Evolutionary conservation across 2,329 filamentous ascomycete genomes (phyloP).

Genomic region (Exserohilum rostratum): DNA sequence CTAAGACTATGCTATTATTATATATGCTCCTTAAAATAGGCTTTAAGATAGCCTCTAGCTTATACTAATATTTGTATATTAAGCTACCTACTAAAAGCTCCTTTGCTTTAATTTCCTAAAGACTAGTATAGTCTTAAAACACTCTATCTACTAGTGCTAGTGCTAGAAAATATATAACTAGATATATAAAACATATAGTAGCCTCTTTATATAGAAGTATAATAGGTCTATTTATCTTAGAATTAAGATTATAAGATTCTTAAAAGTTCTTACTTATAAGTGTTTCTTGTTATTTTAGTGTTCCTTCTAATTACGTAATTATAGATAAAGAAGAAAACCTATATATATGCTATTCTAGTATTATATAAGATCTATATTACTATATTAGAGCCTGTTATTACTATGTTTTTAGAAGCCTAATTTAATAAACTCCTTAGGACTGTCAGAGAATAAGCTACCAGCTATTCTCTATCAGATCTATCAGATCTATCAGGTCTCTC

Average conservation of each 20-base stretch:
- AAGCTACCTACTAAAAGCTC: neutral
- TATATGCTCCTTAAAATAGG: neutral
- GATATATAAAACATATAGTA: neutral
- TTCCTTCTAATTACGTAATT: slow-evolving; percentile 7
- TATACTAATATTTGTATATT: slow-evolving; percentile 3
- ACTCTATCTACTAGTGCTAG: slow-evolving; percentile 8
- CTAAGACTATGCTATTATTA: neutral
- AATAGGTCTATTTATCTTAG: slow-evolving; percentile 2
- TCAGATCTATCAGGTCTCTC: too few relatives aligned
- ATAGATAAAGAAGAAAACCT: neutral
- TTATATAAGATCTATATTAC: slow-evolving; percentile 1
- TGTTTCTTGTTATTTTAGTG: slow-evolving; percentile 6
- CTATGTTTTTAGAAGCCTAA: neutral
- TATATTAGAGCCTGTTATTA: slow-evolving; percentile 8
- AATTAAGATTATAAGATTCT: too few relatives aligned
- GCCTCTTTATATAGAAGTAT: slow-evolving; percentile 5
- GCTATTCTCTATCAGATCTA: too few relatives aligned
- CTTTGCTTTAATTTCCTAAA: slow-evolving; percentile 3
- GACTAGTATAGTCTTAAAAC: neutral
- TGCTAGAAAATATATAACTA: slow-evolving; percentile 3
- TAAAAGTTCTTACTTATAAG: neutral
- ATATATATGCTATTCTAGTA: neutral
- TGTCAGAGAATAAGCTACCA: too few relatives aligned
- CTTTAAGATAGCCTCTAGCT: neutral
- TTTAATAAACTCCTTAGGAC: slow-evolving; percentile 8